Conservation (phyloP, 2,329 filamentous ascomycete genomes). For the Talaromyces sp. region DNA sequence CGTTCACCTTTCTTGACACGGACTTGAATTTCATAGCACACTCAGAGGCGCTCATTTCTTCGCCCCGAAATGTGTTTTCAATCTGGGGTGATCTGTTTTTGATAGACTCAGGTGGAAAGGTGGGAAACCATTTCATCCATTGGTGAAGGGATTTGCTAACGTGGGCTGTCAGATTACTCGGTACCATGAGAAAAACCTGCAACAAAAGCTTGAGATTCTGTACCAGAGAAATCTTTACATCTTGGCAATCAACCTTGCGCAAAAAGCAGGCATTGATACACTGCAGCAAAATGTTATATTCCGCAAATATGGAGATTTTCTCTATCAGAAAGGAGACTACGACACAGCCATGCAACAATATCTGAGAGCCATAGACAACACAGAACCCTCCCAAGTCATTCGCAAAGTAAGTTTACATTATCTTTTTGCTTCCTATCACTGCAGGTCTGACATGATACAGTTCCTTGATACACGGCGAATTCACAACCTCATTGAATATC, state of each 20-base stretch:
- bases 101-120: slow-evolving; percentile 89
- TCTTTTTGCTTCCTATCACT: neutral
- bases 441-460: slow-evolving; percentile 40
- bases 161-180: slow-evolving; percentile 62
- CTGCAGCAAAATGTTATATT: slow-evolving; percentile 88
- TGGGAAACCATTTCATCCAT: slow-evolving; percentile 38
- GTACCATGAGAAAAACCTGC: slow-evolving; percentile 86
- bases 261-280: slow-evolving; percentile 76
- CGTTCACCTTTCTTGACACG: slow-evolving; percentile 86
- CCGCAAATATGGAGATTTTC: slow-evolving; percentile 85
- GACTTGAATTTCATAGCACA: slow-evolving; percentile 87
- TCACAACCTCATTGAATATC: slow-evolving; percentile 93
- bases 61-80: slow-evolving; percentile 74
- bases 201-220: slow-evolving; percentile 86
- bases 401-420: slow-evolving; percentile 62
- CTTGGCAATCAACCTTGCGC: slow-evolving; percentile 85
- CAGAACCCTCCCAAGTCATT: slow-evolving; percentile 93
- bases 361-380: slow-evolving; percentile 90
- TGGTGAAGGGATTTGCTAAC: neutral
- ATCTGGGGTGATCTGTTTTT: slow-evolving; percentile 91
- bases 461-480: slow-evolving; percentile 97
- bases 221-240: slow-evolving; percentile 93
- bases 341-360: slow-evolving; percentile 99
- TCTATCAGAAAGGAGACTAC: slow-evolving; percentile 93
- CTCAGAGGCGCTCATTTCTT: slow-evolving; percentile 76